These are phyloP conservation scores for Penicillium sp. DNA, from an alignment of 2,329 filamentous ascomycete genomes.

Conservation along the genomic window DNA sequence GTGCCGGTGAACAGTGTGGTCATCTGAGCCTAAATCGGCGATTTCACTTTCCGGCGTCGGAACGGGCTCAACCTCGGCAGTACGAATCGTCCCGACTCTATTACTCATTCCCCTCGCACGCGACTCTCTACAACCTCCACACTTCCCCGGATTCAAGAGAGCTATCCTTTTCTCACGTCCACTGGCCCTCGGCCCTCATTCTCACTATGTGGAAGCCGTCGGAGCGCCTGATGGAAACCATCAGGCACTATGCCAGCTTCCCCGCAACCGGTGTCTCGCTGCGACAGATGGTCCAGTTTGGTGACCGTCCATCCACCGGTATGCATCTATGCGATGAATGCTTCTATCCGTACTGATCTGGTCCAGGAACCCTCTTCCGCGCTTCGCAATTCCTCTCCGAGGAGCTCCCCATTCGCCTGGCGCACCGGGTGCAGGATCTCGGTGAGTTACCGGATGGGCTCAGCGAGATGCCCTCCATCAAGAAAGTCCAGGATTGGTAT, in stretches of 20 bases:
- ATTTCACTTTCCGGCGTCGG: conserved; percentile 22
- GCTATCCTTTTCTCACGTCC: background rate
- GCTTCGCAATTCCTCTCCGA: conserved; percentile 98
- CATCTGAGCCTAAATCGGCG: conserved; percentile 8
- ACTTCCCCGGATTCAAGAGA: conserved; percentile 2
- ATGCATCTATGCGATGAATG: conserved; percentile 33
- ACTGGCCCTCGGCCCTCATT: conserved; percentile 30
- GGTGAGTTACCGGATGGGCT: conserved; percentile 90
- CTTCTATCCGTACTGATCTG: background rate
- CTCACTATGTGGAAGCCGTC: conserved; percentile 85
- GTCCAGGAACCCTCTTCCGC: conserved; percentile 84
- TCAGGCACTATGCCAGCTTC: conserved; percentile 95
- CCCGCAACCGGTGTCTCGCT: conserved; percentile 94
- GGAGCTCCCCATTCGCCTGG: conserved; percentile 93
- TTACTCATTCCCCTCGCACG: conserved; percentile 10
- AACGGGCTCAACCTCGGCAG: conserved; percentile 32
- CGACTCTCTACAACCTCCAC: conserved; percentile 8
- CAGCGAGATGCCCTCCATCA: conserved; percentile 96
- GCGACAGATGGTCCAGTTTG: conserved; percentile 99
- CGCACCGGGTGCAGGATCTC: conserved; percentile 94
- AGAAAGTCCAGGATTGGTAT: conserved; percentile 96
- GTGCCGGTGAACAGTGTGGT: background rate
- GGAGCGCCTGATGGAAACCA: conserved; percentile 90
- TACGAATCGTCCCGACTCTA: conserved; percentile 18
- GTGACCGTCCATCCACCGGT: conserved; percentile 89